These are phyloP conservation scores for Phaeoacremonium minimum DNA, from an alignment of 2,329 filamentous ascomycete genomes.

Conservation along the genomic window DNA sequence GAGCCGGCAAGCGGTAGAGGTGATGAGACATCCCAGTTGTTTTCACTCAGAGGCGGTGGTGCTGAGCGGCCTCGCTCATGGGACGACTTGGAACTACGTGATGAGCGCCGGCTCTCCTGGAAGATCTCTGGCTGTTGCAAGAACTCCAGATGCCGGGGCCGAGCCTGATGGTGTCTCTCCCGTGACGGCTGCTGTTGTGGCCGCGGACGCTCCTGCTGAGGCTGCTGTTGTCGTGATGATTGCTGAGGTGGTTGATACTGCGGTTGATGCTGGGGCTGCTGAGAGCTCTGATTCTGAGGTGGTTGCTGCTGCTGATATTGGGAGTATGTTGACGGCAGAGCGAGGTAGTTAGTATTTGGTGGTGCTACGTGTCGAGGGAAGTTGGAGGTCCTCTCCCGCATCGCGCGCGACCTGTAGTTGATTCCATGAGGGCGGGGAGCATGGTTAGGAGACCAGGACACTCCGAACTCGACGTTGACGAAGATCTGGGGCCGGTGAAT, in stretches of 20 bases:
- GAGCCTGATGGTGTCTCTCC: constrained; percentile 9
- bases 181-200: constrained; percentile 7
- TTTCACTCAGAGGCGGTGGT: constrained; percentile 41
- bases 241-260: constrained; percentile 1
- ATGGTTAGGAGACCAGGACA: constrained; percentile 43
- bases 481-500: constrained; percentile 38
- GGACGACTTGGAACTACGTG: constrained; percentile 20
- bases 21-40: constrained; percentile 37
- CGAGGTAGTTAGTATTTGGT: constrained; percentile 39
- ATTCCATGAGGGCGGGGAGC: constrained; percentile 37
- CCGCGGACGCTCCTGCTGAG: background rate
- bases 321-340: constrained; percentile 10
- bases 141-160: constrained; percentile 10
- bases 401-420: constrained; percentile 41
- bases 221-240: background rate
- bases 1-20: constrained; percentile 20
- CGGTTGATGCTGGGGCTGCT: constrained; percentile 4
- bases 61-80: constrained; percentile 44
- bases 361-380: constrained; percentile 42
- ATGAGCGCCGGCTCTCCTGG: constrained; percentile 14
- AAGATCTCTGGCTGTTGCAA: constrained; percentile 4
- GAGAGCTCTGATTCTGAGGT: constrained; percentile 11
- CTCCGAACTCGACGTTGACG: constrained; percentile 46
- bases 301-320: constrained; percentile 8
- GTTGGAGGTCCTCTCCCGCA: constrained; percentile 33